Conservation (phyloP, 192 early-diverging fungal genomes). For the Backusella tarrabulga region DNA sequence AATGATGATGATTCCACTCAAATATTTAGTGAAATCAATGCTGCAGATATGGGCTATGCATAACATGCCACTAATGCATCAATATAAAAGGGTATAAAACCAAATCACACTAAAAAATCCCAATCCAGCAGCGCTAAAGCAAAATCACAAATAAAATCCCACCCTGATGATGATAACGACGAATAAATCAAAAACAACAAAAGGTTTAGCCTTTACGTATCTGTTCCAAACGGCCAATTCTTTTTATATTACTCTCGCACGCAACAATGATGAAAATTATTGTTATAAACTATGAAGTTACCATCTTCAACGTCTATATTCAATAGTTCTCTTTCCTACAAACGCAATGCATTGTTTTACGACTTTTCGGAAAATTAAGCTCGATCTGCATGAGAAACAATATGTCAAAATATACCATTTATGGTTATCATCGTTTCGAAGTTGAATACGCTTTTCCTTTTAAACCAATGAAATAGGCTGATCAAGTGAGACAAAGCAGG, state of each 20-base stretch:
- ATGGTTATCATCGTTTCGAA: neutral
- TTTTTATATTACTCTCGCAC: no score
- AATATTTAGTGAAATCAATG: neutral
- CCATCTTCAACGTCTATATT: neutral
- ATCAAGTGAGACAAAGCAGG: neutral
- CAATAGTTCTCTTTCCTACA: neutral
- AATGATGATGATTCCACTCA: neutral
- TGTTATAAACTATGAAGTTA: no score
- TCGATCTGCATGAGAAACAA: neutral
- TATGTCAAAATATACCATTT: neutral
- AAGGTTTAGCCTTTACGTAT: no score
- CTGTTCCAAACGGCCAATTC: no score
- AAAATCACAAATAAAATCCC: no score
- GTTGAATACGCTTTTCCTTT: neutral
- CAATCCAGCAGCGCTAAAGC: no score
- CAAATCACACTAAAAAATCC: no score
- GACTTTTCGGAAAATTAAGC: neutral
- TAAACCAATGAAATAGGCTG: neutral
- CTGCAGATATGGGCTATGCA: neutral
- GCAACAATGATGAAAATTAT: no score
- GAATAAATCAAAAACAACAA: no score
- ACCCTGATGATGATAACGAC: no score
- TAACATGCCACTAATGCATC: neutral
- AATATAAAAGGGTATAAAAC: no score
- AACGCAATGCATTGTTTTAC: no score